Evolutionary conservation across 2,329 filamentous ascomycete species (phyloP).

Genomic region (Trichoderma sp.): DNA sequence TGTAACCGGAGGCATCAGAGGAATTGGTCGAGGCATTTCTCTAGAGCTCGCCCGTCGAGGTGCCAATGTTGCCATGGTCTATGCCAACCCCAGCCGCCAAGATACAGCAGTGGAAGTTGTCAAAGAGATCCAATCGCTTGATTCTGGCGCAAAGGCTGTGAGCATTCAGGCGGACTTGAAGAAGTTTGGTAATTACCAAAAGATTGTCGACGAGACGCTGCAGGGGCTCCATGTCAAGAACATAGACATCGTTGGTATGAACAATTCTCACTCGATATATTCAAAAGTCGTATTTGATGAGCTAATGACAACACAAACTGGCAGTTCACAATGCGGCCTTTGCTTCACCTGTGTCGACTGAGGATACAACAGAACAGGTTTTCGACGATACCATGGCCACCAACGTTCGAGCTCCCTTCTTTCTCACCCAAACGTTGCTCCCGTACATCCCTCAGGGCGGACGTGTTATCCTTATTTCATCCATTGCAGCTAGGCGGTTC

Average conservation of each 20-base stretch:
- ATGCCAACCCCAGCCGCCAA: not conserved
- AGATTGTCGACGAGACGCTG: slow-evolving; percentile 1
- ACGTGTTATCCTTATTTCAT: slow-evolving; percentile 41
- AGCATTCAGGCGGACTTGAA: slow-evolving; percentile 6
- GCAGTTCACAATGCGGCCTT: slow-evolving; percentile 7
- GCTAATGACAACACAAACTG: not conserved
- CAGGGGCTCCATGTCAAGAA: not conserved
- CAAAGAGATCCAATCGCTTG: not conserved
- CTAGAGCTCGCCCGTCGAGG: slow-evolving; percentile 11
- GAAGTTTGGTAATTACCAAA: not conserved
- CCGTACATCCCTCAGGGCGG: slow-evolving; percentile 36
- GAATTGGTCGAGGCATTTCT: slow-evolving; percentile 8
- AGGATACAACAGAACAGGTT: not conserved
- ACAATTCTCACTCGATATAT: not conserved
- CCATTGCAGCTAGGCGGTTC: slow-evolving; percentile 33
- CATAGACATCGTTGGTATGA: slow-evolving; percentile 10
- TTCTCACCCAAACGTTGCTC: slow-evolving; percentile 37
- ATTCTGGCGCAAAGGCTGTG: slow-evolving; percentile 5
- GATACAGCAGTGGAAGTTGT: not conserved
- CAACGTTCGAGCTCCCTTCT: slow-evolving; percentile 31
- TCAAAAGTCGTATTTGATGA: not conserved
- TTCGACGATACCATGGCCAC: slow-evolving; percentile 7
- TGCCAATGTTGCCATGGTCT: slow-evolving; percentile 11
- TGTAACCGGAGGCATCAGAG: slow-evolving; percentile 11
- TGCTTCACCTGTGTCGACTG: not conserved